Percentiles rank a stretch among this genome's conserved stretches.
Evolutionary conservation across 2,329 filamentous ascomycete species (phyloP).

Genomic region (Exophiala oligosperma): DNA sequence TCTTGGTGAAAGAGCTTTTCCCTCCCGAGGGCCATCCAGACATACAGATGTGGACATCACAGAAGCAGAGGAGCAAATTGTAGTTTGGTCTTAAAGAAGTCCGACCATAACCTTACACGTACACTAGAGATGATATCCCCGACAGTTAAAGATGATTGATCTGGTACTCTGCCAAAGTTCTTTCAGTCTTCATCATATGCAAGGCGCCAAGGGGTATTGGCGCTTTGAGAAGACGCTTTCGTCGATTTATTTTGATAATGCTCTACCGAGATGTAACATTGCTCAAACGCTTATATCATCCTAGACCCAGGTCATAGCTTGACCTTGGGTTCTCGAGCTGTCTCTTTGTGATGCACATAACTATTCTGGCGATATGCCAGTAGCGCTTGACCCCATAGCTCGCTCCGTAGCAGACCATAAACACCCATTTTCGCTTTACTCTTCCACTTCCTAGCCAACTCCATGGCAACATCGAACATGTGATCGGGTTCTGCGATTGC

Average conservation of each 20-base stretch:
- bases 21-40: constrained; percentile 26
- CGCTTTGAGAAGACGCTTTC: too few species aligned
- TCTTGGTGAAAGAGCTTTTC: constrained; percentile 40
- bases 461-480: constrained; percentile 49
- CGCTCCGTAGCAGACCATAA: constrained; percentile 50
- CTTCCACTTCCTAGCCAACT: constrained; percentile 42
- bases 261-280: not conserved
- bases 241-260: not conserved
- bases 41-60: constrained; percentile 31
- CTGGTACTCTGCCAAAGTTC: not conserved
- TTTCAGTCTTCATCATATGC: not conserved
- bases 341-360: constrained; percentile 51
- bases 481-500: constrained; percentile 47
- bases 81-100: not conserved
- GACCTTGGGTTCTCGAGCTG: constrained; percentile 45
- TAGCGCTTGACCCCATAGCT: constrained; percentile 55
- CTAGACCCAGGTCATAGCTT: constrained; percentile 39
- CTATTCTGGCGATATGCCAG: constrained; percentile 51
- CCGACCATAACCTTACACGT: too few species aligned
- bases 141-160: too few species aligned
- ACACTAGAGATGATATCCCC: too few species aligned
- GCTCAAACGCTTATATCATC: too few species aligned
- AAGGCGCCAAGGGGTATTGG: too few species aligned
- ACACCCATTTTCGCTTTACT: constrained; percentile 41
- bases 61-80: constrained; percentile 13